Conservation (phyloP, 2,329 filamentous ascomycete species). For the Colletotrichum higginsianum region DNA sequence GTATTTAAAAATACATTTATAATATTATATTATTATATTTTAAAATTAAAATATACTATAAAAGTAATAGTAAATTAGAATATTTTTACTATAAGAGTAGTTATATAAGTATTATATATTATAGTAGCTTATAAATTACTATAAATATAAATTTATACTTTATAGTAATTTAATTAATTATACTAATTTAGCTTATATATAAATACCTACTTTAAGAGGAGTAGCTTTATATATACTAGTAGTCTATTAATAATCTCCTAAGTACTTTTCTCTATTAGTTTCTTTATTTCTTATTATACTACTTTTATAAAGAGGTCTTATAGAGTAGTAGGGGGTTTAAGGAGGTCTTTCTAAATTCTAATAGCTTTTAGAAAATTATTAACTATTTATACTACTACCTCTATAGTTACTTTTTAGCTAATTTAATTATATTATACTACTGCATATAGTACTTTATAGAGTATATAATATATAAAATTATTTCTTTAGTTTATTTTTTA, state of each 20-base stretch:
- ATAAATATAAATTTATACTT: not conserved
- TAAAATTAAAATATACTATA: no score
- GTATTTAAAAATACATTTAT: no score
- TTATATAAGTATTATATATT: not conserved
- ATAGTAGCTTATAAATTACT: not conserved
- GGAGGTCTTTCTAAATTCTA: no score
- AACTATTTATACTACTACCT: not conserved
- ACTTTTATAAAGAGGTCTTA: no score
- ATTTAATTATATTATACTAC: no score
- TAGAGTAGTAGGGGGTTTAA: no score
- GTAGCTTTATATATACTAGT: not conserved
- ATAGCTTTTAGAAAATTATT: no score
- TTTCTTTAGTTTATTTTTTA: not conserved
- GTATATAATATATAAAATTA: not conserved
- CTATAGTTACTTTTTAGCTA: no score
- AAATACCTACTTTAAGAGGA: not conserved
- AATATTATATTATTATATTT: no score
- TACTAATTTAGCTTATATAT: not conserved
- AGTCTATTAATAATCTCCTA: not conserved
- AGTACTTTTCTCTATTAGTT: not conserved
- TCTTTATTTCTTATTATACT: not conserved
- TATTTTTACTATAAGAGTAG: not conserved
- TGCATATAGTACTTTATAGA: not conserved
- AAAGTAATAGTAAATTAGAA: no score
- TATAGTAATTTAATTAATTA: not conserved